Evolutionary conservation across 2,329 filamentous ascomycete genomes (phyloP).

Genomic region (Fusarium gaditjirri): DNA sequence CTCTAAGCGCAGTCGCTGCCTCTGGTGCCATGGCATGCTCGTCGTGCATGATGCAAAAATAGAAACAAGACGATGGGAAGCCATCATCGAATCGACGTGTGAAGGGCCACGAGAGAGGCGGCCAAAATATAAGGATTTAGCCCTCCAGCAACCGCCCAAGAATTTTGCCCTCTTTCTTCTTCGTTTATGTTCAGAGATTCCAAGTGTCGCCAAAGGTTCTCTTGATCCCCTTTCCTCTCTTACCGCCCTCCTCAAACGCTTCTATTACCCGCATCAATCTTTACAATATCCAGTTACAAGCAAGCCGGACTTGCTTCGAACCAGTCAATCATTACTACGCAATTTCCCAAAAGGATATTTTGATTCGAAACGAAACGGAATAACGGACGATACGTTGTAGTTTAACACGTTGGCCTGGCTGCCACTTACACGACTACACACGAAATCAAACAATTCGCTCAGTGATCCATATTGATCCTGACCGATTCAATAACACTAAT

Average conservation of each 20-base stretch:
- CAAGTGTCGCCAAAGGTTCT: slow-evolving; percentile 62
- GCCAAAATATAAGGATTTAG: slow-evolving; percentile 69
- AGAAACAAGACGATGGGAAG: slow-evolving; percentile 47
- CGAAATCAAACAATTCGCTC: slow-evolving; percentile 34
- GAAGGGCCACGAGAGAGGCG: slow-evolving; percentile 54
- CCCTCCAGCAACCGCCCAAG: slow-evolving; percentile 54
- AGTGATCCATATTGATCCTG: slow-evolving; percentile 41
- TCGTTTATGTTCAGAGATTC: slow-evolving; percentile 55
- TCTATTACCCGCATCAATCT: slow-evolving; percentile 39
- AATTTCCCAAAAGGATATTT: slow-evolving; percentile 33
- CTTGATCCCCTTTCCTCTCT: slow-evolving; percentile 52
- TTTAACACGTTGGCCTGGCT: slow-evolving; percentile 45
- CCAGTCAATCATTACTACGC: slow-evolving; percentile 60
- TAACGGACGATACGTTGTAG: slow-evolving; percentile 34
- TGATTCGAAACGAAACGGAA: slow-evolving; percentile 36
- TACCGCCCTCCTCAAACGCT: slow-evolving; percentile 50
- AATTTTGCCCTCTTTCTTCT: slow-evolving; percentile 56
- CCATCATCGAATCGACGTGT: slow-evolving; percentile 44
- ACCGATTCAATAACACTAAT: slow-evolving; percentile 45
- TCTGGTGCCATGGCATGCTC: slow-evolving; percentile 44
- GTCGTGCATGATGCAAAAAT: slow-evolving; percentile 52
- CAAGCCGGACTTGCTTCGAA: slow-evolving; percentile 71
- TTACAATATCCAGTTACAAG: slow-evolving; percentile 55
- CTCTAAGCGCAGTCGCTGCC: slow-evolving; percentile 58
- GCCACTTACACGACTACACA: slow-evolving; percentile 41